Percentiles rank a stretch among this genome's conserved stretches.
These are phyloP conservation scores for Eutypa lata DNA, from an alignment of 2,329 filamentous ascomycete genomes.

Conservation along the genomic window DNA sequence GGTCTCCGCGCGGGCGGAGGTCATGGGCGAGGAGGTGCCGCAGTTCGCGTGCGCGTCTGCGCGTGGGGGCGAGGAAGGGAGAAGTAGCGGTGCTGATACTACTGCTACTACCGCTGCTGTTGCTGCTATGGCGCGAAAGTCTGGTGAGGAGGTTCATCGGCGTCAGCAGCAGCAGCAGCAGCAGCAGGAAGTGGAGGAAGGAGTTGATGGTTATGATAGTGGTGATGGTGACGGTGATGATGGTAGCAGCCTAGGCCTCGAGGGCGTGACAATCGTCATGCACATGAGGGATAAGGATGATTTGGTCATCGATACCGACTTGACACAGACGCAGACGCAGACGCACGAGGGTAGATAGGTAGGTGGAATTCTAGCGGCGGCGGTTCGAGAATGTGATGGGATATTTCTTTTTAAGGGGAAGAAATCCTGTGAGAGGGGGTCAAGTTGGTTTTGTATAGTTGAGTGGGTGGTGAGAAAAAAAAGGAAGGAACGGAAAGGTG, in stretches of 20 bases:
- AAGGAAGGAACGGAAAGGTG: too few species aligned
- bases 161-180: slow-evolving; percentile 7
- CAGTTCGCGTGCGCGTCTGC: background rate
- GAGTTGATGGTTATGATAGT: slow-evolving; percentile 18
- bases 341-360: background rate
- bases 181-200: slow-evolving; percentile 12
- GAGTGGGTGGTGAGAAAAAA: too few species aligned
- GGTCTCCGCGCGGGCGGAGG: slow-evolving; percentile 20
- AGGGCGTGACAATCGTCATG: slow-evolving; percentile 49
- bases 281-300: slow-evolving; percentile 49
- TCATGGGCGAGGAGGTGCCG: background rate
- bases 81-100: too few species aligned
- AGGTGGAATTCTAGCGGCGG: too few species aligned
- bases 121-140: too few species aligned
- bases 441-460: too few species aligned
- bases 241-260: slow-evolving; percentile 36
- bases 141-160: too few species aligned
- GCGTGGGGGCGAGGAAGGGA: background rate
- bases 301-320: slow-evolving; percentile 49
- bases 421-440: too few species aligned
- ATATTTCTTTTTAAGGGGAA: too few species aligned
- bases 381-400: too few species aligned
- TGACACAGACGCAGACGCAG: slow-evolving; percentile 22
- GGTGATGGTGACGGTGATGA: too few species aligned
- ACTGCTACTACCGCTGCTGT: too few species aligned